A percentile compares a stretch with the other conserved stretches of the same genome.
phyloP scores from a whole-genome alignment of 345 rosid genomes.

The Citrus sp. region DNA sequence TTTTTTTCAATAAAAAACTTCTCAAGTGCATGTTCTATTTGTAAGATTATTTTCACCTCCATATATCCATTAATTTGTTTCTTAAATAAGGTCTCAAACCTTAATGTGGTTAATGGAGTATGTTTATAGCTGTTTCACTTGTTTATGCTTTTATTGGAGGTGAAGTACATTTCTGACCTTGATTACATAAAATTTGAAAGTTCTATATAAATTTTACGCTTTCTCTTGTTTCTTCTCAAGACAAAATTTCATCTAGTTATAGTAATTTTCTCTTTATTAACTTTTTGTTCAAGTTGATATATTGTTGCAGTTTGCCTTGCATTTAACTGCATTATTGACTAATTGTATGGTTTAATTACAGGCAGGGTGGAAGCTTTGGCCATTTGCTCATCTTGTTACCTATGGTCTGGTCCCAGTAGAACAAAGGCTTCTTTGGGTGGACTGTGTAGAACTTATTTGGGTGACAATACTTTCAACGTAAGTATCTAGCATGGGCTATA shows the following conservation, averaged over 20 bases:
- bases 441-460: conserved; percentile 94
- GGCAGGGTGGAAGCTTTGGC: conserved; percentile 99
- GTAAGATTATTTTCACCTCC: not conserved
- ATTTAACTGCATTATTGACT: conserved; percentile 1
- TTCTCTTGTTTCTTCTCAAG: too few species aligned
- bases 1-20: not conserved
- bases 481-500: conserved; percentile 24
- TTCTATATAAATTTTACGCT: too few species aligned
- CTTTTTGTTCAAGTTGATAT: not conserved
- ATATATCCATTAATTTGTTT: not conserved
- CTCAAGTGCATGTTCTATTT: not conserved
- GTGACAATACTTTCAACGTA: conserved; percentile 98
- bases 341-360: conserved; percentile 28
- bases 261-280: not conserved
- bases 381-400: conserved; percentile 93
- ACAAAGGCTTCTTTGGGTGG: conserved; percentile 98
- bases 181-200: not conserved
- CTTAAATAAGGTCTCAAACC: not conserved
- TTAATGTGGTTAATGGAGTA: not conserved
- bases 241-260: too few species aligned
- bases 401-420: conserved; percentile 89
- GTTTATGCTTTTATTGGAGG: not conserved
- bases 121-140: not conserved
- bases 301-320: not conserved
- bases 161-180: not conserved